These are phyloP conservation scores for Phytophthora cryptogea DNA, from an alignment of 352 stramenopile genomes.

Conservation along the genomic window DNA sequence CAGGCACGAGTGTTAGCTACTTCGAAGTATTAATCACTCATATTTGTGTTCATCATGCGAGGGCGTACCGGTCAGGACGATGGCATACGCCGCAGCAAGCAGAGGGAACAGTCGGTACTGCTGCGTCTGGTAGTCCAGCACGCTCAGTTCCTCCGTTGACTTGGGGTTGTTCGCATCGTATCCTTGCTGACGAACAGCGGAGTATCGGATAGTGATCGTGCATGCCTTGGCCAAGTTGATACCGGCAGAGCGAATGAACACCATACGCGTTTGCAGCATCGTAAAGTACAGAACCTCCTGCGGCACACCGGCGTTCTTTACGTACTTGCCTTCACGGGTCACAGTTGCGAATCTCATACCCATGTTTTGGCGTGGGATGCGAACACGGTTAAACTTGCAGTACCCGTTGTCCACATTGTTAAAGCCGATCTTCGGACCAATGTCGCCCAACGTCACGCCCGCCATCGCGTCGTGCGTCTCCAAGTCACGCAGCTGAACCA, in stretches of 20 bases:
- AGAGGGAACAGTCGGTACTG: slow-evolving; percentile 94
- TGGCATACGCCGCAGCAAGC: slow-evolving; percentile 92
- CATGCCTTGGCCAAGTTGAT: slow-evolving; percentile 83
- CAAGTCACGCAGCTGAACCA: slow-evolving; percentile 93
- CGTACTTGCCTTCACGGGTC: slow-evolving; percentile 61
- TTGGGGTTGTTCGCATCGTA: slow-evolving; percentile 60
- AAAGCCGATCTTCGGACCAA: slow-evolving; percentile 75
- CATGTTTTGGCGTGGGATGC: slow-evolving; percentile 71
- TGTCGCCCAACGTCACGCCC: slow-evolving; percentile 64
- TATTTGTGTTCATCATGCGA: background rate
- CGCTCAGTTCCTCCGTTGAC: slow-evolving; percentile 75
- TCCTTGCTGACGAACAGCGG: slow-evolving; percentile 90
- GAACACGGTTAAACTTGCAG: slow-evolving; percentile 57
- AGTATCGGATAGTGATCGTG: slow-evolving; percentile 96
- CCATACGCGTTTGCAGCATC: slow-evolving; percentile 80
- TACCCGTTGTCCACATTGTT: slow-evolving; percentile 80
- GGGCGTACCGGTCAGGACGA: slow-evolving; percentile 57
- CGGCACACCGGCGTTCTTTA: slow-evolving; percentile 50
- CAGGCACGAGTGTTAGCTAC: background rate
- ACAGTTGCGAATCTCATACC: slow-evolving; percentile 66
- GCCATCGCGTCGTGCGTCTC: slow-evolving; percentile 65
- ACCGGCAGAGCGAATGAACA: slow-evolving; percentile 56
- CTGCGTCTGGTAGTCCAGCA: slow-evolving; percentile 96
- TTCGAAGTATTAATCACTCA: no score
- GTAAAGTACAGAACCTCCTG: slow-evolving; percentile 79